Evolutionary conservation across 192 early-diverging fungal genomes (phyloP).

Genomic region (Backusella psychrophila): DNA sequence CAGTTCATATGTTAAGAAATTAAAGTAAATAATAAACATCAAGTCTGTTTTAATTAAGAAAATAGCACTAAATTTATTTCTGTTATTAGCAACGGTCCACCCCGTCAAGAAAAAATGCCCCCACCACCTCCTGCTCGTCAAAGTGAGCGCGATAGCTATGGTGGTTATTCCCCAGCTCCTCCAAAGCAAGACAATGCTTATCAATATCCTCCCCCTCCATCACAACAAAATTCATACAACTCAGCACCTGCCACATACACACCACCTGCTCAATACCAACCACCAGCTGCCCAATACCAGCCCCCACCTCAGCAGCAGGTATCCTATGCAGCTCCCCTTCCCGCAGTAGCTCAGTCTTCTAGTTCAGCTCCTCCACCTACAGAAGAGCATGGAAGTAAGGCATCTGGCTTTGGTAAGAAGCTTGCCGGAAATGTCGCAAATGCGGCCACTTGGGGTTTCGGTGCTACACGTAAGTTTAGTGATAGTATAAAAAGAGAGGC

Average conservation of each 20-base stretch:
- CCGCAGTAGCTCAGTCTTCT: conserved; percentile 9
- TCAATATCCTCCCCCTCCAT: neutral
- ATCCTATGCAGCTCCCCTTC: conserved; percentile 11
- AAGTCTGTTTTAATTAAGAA: neutral
- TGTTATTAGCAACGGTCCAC: neutral
- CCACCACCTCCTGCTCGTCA: neutral
- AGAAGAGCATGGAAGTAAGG: conserved; percentile 3
- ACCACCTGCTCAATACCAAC: neutral
- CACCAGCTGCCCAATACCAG: conserved; percentile 1
- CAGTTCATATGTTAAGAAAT: conserved; percentile 22
- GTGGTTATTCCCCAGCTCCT: neutral
- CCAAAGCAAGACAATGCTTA: neutral
- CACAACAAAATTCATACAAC: neutral
- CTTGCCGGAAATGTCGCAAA: conserved; percentile 26
- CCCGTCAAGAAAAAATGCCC: neutral
- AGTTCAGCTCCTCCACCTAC: neutral
- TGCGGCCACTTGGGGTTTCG: conserved; percentile 33
- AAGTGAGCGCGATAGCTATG: neutral
- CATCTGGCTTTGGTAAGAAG: conserved; percentile 22
- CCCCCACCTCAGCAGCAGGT: conserved; percentile 9
- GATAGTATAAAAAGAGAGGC: neutral
- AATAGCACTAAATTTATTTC: neutral
- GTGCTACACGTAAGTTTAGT: conserved; percentile 33
- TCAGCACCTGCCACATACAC: neutral
- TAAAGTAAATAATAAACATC: conserved; percentile 19